Evolutionary conservation across 1,139 yeast species (phyloP).

Genomic region (Hansenula sp.): DNA sequence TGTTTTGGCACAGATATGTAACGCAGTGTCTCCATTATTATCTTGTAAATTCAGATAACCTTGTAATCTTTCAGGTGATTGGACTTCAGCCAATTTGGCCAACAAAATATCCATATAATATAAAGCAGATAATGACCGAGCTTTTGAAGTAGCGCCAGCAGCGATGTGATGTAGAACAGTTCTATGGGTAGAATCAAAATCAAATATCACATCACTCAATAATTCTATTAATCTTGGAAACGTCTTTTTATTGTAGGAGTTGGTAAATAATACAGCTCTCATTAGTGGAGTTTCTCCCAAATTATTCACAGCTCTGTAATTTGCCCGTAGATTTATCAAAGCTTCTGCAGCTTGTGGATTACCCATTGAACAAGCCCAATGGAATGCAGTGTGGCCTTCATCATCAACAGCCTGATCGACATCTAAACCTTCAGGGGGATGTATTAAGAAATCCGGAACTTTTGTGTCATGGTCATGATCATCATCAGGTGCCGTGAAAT

Average conservation of each 20-base stretch:
- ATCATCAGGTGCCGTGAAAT: constrained; percentile 70
- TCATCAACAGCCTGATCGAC: constrained; percentile 84
- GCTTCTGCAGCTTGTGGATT: constrained; percentile 70
- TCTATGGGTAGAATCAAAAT: constrained; percentile 61
- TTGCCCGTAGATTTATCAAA: constrained; percentile 69
- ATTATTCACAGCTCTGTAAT: constrained; percentile 67
- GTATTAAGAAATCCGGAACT: constrained; percentile 65
- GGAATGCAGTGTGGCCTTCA: constrained; percentile 93
- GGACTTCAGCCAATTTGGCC: constrained; percentile 63
- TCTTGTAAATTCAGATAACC: constrained; percentile 75
- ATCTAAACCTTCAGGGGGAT: constrained; percentile 70
- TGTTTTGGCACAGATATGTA: constrained; percentile 76
- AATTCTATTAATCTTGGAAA: constrained; percentile 74
- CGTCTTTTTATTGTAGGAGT: constrained; percentile 77
- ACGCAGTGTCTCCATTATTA: constrained; percentile 80
- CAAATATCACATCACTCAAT: constrained; percentile 57
- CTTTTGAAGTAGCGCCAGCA: constrained; percentile 47
- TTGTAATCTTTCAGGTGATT: constrained; percentile 44
- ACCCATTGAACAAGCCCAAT: constrained; percentile 97
- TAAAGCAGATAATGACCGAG: constrained; percentile 69
- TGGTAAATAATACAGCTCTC: constrained; percentile 79
- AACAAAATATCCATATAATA: constrained; percentile 79
- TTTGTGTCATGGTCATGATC: constrained; percentile 29
- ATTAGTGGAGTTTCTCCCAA: constrained; percentile 85
- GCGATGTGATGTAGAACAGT: constrained; percentile 88